Percentiles rank a stretch among this genome's conserved stretches.
Conservation (phyloP, 139 green algal genomes). For the Chlorella sp. region DNA sequence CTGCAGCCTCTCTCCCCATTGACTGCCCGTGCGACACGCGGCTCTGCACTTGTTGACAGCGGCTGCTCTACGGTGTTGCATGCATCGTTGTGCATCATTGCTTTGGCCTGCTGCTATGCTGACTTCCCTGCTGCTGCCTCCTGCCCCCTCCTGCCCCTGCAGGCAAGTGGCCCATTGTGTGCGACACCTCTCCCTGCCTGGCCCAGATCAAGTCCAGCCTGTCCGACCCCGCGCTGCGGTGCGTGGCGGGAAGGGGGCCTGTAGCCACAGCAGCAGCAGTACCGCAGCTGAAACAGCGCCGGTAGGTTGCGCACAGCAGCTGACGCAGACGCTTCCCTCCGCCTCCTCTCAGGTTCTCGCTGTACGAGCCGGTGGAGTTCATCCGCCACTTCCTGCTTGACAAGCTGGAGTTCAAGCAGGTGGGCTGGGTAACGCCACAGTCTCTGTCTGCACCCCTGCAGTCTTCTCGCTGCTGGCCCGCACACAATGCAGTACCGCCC, state of each 20-base stretch:
- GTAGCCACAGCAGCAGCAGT: no score
- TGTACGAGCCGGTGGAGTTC: slow-evolving; percentile 98
- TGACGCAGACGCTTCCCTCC: background rate
- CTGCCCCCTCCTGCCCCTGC: background rate
- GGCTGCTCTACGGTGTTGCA: no score
- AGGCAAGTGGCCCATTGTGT: slow-evolving; percentile 91
- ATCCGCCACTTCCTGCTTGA: slow-evolving; percentile 92
- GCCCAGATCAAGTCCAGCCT: slow-evolving; percentile 85
- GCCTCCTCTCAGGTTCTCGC: slow-evolving; percentile 64
- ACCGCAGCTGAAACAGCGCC: no score
- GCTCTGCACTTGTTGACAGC: no score
- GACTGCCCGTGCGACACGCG: no score
- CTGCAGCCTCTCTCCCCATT: no score
- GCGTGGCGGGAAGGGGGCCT: background rate
- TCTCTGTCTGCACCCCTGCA: no score
- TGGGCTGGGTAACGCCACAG: slow-evolving; percentile 44
- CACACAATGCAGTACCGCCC: no score
- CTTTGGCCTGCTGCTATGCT: no score
- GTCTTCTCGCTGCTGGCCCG: no score
- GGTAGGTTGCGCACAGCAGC: no score
- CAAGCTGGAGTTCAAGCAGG: slow-evolving; percentile 93
- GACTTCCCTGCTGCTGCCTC: background rate
- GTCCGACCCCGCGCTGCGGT: slow-evolving; percentile 74
- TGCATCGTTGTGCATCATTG: no score
- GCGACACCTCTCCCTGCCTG: slow-evolving; percentile 95